phyloP scores from a whole-genome alignment of 352 stramenopile species.

The Peronosclerospora sorghi region DNA sequence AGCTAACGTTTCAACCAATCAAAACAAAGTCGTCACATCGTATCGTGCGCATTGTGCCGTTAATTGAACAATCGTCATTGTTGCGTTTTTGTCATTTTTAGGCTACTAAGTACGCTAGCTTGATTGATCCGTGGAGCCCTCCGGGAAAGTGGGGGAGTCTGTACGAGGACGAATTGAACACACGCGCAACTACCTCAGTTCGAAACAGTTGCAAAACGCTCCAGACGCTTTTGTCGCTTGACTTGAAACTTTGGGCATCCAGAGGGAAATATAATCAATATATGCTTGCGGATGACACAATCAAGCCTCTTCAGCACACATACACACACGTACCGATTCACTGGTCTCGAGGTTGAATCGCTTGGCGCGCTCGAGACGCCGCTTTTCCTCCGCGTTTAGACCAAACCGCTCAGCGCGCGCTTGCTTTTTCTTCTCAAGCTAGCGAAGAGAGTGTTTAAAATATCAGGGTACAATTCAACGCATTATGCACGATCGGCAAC shows the following conservation, averaged over 20 bases:
- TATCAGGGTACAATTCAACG: conserved; percentile 4
- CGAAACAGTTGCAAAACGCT: conserved; percentile 39
- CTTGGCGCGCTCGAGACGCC: conserved; percentile 71
- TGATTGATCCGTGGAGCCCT: too few species aligned
- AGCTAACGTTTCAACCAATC: conserved; percentile 1
- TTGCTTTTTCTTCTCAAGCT: conserved; percentile 79
- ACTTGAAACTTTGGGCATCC: conserved; percentile 37
- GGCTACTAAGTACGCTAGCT: too few species aligned
- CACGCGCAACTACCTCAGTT: conserved; percentile 11
- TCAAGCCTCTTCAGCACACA: too few species aligned
- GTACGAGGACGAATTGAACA: conserved; percentile 4
- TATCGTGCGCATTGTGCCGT: too few species aligned
- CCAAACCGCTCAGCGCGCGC: conserved; percentile 73
- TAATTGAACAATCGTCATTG: too few species aligned
- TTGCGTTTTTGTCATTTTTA: too few species aligned
- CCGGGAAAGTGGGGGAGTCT: not conserved
- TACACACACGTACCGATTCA: conserved; percentile 63
- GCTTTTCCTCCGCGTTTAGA: conserved; percentile 71
- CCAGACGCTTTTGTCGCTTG: conserved; percentile 62
- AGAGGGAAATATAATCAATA: conserved; percentile 4
- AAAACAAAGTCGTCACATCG: not conserved
- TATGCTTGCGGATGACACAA: not conserved
- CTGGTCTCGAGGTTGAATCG: conserved; percentile 74
- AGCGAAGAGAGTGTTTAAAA: too few species aligned
- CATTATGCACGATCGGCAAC: conserved; percentile 1